These are phyloP conservation scores for Trichoderma sp. DNA, from an alignment of 2,329 filamentous ascomycete genomes.

Conservation along the genomic window DNA sequence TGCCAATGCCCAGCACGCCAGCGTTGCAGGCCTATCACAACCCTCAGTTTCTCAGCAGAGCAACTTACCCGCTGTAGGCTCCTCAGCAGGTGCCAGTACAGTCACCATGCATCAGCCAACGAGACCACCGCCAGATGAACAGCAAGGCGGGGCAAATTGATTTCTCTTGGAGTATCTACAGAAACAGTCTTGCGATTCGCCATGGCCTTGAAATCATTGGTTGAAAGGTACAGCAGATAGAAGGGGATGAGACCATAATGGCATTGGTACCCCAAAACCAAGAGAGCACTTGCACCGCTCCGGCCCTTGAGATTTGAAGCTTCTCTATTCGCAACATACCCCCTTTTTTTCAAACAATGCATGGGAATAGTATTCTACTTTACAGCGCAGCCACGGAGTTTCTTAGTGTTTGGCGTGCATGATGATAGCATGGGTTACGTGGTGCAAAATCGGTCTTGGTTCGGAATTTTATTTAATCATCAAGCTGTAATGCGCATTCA, in stretches of 20 bases:
- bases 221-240: conserved; percentile 7
- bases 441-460: conserved; percentile 21
- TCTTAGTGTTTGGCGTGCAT: conserved; percentile 20
- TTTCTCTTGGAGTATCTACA: not conserved
- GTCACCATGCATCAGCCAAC: conserved; percentile 42
- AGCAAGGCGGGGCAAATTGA: conserved; percentile 29
- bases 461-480: not conserved
- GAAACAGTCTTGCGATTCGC: not conserved
- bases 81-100: conserved; percentile 43
- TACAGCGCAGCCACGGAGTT: conserved; percentile 25
- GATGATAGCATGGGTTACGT: conserved; percentile 11
- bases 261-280: not conserved
- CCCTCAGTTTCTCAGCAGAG: conserved; percentile 32
- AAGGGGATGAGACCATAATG: not conserved
- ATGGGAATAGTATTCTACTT: conserved; percentile 15
- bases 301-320: not conserved
- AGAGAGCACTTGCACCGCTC: not conserved
- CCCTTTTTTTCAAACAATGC: conserved; percentile 4
- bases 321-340: conserved; percentile 8
- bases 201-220: not conserved
- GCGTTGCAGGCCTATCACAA: conserved; percentile 38
- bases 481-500: not conserved
- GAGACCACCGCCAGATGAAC: conserved; percentile 29
- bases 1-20: conserved; percentile 34
- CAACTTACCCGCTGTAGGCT: conserved; percentile 35